Evolutionary conservation across 306 rosid genomes (phyloP).

Genomic region (Rosa persica): DNA sequence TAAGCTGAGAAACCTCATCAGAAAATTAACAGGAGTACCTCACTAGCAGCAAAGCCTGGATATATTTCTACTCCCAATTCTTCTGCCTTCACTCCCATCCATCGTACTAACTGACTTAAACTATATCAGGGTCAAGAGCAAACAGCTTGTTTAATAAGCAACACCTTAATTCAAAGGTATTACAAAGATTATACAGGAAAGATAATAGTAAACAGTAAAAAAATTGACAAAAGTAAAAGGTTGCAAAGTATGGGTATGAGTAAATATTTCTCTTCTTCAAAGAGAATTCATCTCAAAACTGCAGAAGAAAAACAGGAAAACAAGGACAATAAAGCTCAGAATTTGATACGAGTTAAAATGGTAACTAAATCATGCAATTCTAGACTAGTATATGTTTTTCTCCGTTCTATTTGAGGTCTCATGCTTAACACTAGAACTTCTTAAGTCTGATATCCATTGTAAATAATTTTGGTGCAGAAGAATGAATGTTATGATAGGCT

Average conservation of each 20-base stretch:
- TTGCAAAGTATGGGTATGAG: constrained; percentile 13
- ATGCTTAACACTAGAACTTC: not conserved
- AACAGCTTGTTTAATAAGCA: constrained; percentile 13
- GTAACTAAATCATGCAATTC: not conserved
- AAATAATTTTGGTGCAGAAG: too few species aligned
- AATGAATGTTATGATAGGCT: too few species aligned
- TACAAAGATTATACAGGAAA: constrained; percentile 16
- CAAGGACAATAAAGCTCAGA: constrained; percentile 1
- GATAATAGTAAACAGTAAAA: constrained; percentile 4
- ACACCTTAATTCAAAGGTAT: not conserved
- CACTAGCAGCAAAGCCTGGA: constrained; percentile 96
- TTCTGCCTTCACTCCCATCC: constrained; percentile 98
- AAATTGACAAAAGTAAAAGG: not conserved
- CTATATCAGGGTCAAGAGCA: constrained; percentile 45
- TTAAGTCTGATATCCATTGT: too few species aligned
- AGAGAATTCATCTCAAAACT: not conserved
- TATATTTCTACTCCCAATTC: constrained; percentile 93
- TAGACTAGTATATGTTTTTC: not conserved
- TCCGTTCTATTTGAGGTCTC: constrained; percentile 2
- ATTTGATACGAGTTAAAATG: not conserved
- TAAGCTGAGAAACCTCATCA: constrained; percentile 20
- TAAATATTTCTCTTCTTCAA: constrained; percentile 5
- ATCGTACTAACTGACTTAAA: constrained; percentile 86
- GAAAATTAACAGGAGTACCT: constrained; percentile 51
- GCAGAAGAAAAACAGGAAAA: not conserved